Conservation (phyloP, 768 basidiomycete species). For the Podaxis sp. region DNA sequence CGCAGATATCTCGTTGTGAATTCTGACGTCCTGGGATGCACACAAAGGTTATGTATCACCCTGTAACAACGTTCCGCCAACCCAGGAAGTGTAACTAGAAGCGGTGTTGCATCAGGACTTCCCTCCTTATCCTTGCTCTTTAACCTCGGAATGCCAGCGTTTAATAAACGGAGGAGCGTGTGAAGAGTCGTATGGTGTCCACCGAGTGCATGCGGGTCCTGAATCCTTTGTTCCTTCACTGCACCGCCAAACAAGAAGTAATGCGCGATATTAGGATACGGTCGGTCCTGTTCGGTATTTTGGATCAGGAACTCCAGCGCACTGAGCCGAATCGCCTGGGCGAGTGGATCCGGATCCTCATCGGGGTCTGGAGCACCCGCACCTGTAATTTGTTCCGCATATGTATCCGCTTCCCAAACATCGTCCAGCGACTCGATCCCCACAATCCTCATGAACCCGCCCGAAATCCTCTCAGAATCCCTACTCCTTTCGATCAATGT, state of each 20-base stretch:
- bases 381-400: conserved; percentile 61
- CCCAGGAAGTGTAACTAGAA: conserved; percentile 63
- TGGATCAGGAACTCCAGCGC: conserved; percentile 80
- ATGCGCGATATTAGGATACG: conserved; percentile 84
- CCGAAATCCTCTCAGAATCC: conserved; percentile 82
- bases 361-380: conserved; percentile 65
- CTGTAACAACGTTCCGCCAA: conserved; percentile 85
- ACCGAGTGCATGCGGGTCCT: conserved; percentile 75
- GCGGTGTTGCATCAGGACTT: conserved; percentile 37
- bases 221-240: conserved; percentile 58
- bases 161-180: conserved; percentile 74
- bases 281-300: conserved; percentile 56
- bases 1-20: conserved; percentile 82
- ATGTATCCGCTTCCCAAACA: conserved; percentile 52
- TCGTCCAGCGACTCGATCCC: conserved; percentile 59
- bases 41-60: conserved; percentile 80
- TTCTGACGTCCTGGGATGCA: conserved; percentile 79
- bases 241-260: conserved; percentile 75
- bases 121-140: conserved; percentile 39
- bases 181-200: conserved; percentile 72
- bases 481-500: conserved; percentile 75
- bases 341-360: conserved; percentile 39
- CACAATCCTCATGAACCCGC: conserved; percentile 69
- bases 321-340: conserved; percentile 69
- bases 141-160: conserved; percentile 61